phyloP scores from a whole-genome alignment of 768 basidiomycete species.

The Ramaria sp. region DNA sequence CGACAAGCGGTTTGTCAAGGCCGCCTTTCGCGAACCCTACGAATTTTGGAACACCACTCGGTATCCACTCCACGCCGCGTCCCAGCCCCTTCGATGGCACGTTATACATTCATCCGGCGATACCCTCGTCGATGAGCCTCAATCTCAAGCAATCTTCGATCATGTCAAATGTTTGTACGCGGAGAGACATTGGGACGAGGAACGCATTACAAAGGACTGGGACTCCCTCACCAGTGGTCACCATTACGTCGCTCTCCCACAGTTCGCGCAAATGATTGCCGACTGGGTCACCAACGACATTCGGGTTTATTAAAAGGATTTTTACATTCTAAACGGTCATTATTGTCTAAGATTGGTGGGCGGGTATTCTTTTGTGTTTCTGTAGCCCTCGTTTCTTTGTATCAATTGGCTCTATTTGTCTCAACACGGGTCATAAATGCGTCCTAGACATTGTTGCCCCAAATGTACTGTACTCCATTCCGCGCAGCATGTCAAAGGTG shows the following conservation, averaged over 20 bases:
- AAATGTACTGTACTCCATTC: too few species aligned
- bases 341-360: too few species aligned
- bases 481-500: too few species aligned
- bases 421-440: too few species aligned
- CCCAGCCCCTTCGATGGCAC: conserved; percentile 45
- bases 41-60: conserved; percentile 33
- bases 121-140: conserved; percentile 49
- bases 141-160: conserved; percentile 49
- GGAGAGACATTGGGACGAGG: too few species aligned
- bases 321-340: too few species aligned
- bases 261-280: neutral
- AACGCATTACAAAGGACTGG: neutral
- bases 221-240: neutral
- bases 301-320: too few species aligned
- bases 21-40: conserved; percentile 53
- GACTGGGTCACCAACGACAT: neutral
- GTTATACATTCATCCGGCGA: conserved; percentile 70
- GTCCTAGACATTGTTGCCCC: too few species aligned
- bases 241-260: neutral
- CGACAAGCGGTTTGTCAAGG: conserved; percentile 55
- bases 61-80: conserved; percentile 27
- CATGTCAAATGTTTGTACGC: conserved; percentile 36
- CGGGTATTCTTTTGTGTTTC: too few species aligned
- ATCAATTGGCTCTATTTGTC: too few species aligned
- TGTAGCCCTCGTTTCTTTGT: too few species aligned